These are phyloP conservation scores for Psilocybe cyanescens DNA, from an alignment of 768 basidiomycete genomes.

Conservation along the genomic window DNA sequence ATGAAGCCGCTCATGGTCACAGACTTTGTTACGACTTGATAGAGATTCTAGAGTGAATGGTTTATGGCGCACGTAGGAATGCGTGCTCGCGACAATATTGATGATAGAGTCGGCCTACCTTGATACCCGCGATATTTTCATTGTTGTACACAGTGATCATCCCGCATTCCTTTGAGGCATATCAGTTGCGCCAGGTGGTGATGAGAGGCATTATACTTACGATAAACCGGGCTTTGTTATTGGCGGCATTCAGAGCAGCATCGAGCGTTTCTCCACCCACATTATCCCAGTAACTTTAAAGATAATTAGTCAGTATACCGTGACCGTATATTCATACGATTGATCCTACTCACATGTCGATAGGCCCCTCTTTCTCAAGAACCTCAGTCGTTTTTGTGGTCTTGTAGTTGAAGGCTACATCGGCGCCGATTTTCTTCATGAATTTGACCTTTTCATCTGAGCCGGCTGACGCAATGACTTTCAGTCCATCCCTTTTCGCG, in stretches of 20 bases:
- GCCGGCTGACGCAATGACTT: conserved; percentile 74
- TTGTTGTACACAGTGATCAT: conserved; percentile 40
- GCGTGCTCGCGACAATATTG: no score
- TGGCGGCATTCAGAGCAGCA: conserved; percentile 51
- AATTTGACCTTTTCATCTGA: conserved; percentile 74
- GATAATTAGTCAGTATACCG: no score
- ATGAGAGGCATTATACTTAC: conserved; percentile 30
- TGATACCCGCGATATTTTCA: no score
- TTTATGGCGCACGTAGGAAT: no score
- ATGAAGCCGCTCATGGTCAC: conserved; percentile 44
- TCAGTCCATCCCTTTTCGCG: conserved; percentile 54
- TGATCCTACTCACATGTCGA: conserved; percentile 39
- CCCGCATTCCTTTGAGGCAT: conserved; percentile 38
- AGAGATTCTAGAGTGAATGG: conserved; percentile 35
- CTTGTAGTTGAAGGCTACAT: conserved; percentile 79
- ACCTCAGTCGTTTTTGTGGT: conserved; percentile 53
- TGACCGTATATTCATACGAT: background rate
- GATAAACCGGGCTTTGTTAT: conserved; percentile 50
- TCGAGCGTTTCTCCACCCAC: conserved; percentile 67
- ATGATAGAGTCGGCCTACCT: background rate
- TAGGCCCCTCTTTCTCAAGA: conserved; percentile 55
- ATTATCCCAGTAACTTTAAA: conserved; percentile 44
- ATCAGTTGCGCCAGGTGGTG: background rate
- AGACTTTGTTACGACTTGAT: conserved; percentile 42
- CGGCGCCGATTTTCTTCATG: conserved; percentile 63